phyloP scores from a whole-genome alignment of 2,329 filamentous ascomycete species.

The Samsoniella hepiali region DNA sequence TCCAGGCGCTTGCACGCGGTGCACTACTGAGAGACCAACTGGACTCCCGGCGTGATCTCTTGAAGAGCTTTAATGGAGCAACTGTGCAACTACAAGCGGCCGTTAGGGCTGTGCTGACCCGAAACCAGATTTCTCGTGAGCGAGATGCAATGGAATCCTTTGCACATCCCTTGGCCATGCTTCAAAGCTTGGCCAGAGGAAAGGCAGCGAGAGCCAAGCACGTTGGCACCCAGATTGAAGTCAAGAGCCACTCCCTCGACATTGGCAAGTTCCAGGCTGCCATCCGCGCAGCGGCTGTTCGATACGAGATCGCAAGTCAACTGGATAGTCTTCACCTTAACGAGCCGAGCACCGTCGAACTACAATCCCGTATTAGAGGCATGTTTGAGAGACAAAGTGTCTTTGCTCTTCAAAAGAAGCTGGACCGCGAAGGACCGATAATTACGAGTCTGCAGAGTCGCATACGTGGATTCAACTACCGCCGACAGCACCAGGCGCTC shows the following conservation, averaged over 20 bases:
- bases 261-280: slow-evolving; percentile 49
- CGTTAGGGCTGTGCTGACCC: slow-evolving; percentile 59
- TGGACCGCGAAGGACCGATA: slow-evolving; percentile 55
- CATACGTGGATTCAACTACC: slow-evolving; percentile 62
- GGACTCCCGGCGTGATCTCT: slow-evolving; percentile 48
- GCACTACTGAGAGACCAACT: slow-evolving; percentile 59
- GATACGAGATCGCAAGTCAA: slow-evolving; percentile 47
- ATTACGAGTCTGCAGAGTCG: slow-evolving; percentile 65
- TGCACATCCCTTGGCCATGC: slow-evolving; percentile 46
- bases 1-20: slow-evolving; percentile 68
- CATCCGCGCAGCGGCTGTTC: slow-evolving; percentile 53
- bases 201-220: slow-evolving; percentile 45
- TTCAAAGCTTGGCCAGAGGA: slow-evolving; percentile 44
- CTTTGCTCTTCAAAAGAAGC: slow-evolving; percentile 46
- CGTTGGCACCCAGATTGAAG: slow-evolving; percentile 45
- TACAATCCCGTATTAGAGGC: slow-evolving; percentile 61
- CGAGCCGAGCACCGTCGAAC: slow-evolving; percentile 43
- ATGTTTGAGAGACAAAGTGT: slow-evolving; percentile 55
- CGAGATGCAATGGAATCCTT: slow-evolving; percentile 50
- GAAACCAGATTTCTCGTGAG: slow-evolving; percentile 51
- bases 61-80: slow-evolving; percentile 49
- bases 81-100: slow-evolving; percentile 62
- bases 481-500: slow-evolving; percentile 58
- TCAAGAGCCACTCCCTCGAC: slow-evolving; percentile 42
- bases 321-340: slow-evolving; percentile 46